Evolutionary conservation across 2,329 filamentous ascomycete genomes (phyloP).

Genomic region (Colletotrichum navitas): DNA sequence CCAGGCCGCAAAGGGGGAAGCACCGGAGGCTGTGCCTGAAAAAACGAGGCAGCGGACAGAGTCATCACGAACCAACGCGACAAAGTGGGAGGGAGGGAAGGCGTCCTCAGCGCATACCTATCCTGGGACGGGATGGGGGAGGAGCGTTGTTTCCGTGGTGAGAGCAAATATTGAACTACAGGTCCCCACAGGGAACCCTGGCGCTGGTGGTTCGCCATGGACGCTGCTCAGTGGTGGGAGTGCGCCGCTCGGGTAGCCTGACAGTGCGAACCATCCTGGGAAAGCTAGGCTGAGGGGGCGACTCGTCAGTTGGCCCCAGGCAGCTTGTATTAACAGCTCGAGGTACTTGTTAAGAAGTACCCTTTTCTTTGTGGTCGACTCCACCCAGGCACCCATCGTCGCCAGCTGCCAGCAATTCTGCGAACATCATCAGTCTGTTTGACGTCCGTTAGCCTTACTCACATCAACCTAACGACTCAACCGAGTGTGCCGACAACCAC

Average conservation of each 20-base stretch:
- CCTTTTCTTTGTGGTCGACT: neutral
- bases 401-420: slow-evolving; percentile 39
- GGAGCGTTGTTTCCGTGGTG: slow-evolving; percentile 33
- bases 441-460: slow-evolving; percentile 30
- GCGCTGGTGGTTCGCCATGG: slow-evolving; percentile 21
- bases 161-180: slow-evolving; percentile 29
- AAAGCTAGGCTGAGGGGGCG: neutral
- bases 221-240: slow-evolving; percentile 21
- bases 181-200: slow-evolving; percentile 23
- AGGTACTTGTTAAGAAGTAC: slow-evolving; percentile 9
- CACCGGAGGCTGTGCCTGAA: slow-evolving; percentile 22
- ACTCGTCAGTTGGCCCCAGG: neutral
- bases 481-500: neutral
- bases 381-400: slow-evolving; percentile 2
- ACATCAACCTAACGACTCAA: slow-evolving; percentile 4
- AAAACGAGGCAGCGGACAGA: slow-evolving; percentile 18
- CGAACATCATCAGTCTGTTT: slow-evolving; percentile 20
- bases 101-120: slow-evolving; percentile 20
- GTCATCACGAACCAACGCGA: slow-evolving; percentile 32
- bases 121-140: slow-evolving; percentile 12
- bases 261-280: slow-evolving; percentile 37
- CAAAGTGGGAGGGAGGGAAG: neutral
- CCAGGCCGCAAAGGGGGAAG: slow-evolving; percentile 2
- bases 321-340: neutral
- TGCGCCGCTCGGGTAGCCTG: slow-evolving; percentile 29